phyloP scores from a whole-genome alignment of 2,329 filamentous ascomycete genomes.

The Dactylellina haptotyla region DNA sequence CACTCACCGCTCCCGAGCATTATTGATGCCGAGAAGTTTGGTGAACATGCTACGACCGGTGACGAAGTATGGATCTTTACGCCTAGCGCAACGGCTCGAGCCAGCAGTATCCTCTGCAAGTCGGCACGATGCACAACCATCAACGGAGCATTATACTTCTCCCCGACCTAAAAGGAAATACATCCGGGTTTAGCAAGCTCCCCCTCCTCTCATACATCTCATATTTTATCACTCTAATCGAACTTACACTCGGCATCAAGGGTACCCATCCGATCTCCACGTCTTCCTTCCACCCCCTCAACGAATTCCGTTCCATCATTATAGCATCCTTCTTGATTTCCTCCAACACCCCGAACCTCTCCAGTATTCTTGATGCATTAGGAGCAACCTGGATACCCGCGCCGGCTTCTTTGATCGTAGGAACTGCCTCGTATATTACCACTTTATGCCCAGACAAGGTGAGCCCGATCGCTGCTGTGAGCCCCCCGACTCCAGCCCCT shows the following conservation, averaged over 20 bases:
- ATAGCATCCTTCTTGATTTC: conserved; percentile 59
- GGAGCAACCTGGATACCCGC: conserved; percentile 68
- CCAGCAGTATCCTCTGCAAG: conserved; percentile 63
- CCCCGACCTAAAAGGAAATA: conserved; percentile 50
- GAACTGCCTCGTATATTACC: conserved; percentile 18
- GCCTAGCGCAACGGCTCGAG: conserved; percentile 62
- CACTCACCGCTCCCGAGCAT: conserved; percentile 57
- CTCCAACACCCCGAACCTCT: conserved; percentile 66
- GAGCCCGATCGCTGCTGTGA: conserved; percentile 25
- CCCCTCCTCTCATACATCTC: conserved; percentile 58
- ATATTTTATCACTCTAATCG: conserved; percentile 59
- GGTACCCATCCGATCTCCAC: conserved; percentile 32
- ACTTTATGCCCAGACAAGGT: conserved; percentile 24
- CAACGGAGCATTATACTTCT: conserved; percentile 61
- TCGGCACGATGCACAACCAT: conserved; percentile 67
- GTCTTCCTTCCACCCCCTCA: conserved; percentile 45
- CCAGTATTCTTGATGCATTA: conserved; percentile 66
- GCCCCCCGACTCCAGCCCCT: conserved; percentile 32
- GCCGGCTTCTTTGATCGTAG: conserved; percentile 62
- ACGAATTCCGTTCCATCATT: conserved; percentile 26
- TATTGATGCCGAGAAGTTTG: conserved; percentile 40
- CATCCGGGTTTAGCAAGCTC: conserved; percentile 16
- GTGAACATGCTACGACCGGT: background rate
- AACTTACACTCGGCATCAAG: conserved; percentile 57
- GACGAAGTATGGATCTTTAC: conserved; percentile 59